Evolutionary conservation across 2,329 filamentous ascomycete species (phyloP).

Genomic region (Fusarium sp.): DNA sequence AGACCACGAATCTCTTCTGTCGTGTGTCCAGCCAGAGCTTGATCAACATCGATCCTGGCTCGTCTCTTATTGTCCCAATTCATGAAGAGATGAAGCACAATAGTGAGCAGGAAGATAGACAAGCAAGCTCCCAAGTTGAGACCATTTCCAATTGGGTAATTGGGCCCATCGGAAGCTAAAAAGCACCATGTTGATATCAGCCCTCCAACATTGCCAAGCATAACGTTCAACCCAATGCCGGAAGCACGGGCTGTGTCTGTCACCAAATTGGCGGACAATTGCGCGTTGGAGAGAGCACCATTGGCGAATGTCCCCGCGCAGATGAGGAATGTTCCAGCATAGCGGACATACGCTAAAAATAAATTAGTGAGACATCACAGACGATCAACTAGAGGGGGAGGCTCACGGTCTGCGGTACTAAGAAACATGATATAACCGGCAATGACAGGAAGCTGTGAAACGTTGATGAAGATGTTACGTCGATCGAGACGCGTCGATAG

Average conservation of each 20-base stretch:
- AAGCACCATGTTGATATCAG: conserved; percentile 75
- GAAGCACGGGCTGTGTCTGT: conserved; percentile 40
- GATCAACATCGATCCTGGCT: conserved; percentile 2
- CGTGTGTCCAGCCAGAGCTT: conserved; percentile 13
- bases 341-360: conserved; percentile 59
- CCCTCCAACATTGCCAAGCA: conserved; percentile 65
- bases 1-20: conserved; percentile 23
- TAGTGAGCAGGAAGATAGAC: conserved; percentile 17
- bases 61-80: conserved; percentile 24
- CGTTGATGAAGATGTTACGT: conserved; percentile 69
- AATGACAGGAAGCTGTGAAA: conserved; percentile 68
- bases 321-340: conserved; percentile 71
- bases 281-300: conserved; percentile 60
- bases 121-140: conserved; percentile 57
- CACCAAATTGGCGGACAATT: conserved; percentile 32
- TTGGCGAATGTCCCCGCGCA: conserved; percentile 31
- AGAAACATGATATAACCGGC: conserved; percentile 75
- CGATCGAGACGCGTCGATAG: conserved; percentile 62
- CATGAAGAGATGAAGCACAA: conserved; percentile 10
- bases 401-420: conserved; percentile 56
- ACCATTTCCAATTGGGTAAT: conserved; percentile 75
- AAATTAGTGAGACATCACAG: neutral
- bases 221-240: conserved; percentile 42
- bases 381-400: fast-evolving
- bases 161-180: conserved; percentile 70